Percentiles rank a stretch among this genome's conserved stretches.
Evolutionary conservation across 176 grass and related monocot species (phyloP).

Genomic region (Melocanna baccifera): DNA sequence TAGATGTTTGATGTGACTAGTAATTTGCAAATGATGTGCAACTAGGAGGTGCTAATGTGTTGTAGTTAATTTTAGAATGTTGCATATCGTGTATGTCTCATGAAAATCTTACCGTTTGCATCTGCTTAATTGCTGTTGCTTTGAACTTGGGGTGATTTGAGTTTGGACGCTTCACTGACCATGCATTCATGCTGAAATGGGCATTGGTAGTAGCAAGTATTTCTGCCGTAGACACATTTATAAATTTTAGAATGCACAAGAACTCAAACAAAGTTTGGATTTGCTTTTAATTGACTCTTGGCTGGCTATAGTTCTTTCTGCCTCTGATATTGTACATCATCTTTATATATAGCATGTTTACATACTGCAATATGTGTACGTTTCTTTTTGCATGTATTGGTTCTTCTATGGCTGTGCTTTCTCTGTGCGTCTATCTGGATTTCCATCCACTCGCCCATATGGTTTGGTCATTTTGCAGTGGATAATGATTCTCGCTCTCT

Average conservation of each 20-base stretch:
- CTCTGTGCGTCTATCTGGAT: neutral
- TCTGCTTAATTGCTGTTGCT: conserved; percentile 1
- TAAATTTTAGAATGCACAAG: conserved; percentile 13
- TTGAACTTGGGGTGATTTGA: neutral
- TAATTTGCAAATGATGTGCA: neutral
- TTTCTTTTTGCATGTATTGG: neutral
- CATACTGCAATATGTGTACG: neutral
- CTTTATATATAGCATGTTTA: neutral
- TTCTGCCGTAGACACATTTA: neutral
- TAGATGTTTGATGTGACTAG: neutral
- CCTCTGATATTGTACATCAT: neutral
- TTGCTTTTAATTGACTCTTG: conserved; percentile 3
- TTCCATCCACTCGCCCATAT: neutral
- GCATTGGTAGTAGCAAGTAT: neutral
- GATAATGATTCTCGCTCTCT: conserved; percentile 8
- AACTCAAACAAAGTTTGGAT: neutral
- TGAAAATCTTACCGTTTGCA: conserved; percentile 9
- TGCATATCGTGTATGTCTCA: neutral
- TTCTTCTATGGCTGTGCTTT: neutral
- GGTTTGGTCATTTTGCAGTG: conserved; percentile 32
- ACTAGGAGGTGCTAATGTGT: neutral
- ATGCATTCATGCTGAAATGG: neutral
- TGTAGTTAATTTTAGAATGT: neutral
- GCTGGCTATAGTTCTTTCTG: neutral
- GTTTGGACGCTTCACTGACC: neutral